A percentile compares a stretch with the other conserved stretches of the same genome.
Evolutionary conservation across 2,329 filamentous ascomycete species (phyloP).

Genomic region (Uncinocarpus reesii): DNA sequence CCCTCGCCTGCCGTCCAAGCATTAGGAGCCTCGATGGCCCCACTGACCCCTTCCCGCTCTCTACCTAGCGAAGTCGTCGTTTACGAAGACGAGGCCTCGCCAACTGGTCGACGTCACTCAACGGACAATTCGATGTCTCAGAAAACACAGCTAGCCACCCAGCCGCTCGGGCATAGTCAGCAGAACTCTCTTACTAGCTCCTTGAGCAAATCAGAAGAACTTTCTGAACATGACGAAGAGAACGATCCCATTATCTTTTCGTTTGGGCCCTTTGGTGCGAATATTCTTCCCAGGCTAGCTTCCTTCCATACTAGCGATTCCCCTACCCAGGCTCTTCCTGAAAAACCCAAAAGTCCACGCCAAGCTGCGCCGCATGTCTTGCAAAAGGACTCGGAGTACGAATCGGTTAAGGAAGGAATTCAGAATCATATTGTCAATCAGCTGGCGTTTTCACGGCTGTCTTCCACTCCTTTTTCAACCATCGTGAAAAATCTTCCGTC

Average conservation of each 20-base stretch:
- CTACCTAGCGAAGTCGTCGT: constrained; percentile 44
- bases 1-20: constrained; percentile 49
- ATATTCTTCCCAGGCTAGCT: constrained; percentile 71
- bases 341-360: constrained; percentile 24
- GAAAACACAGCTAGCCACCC: constrained; percentile 27
- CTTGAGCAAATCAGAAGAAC: constrained; percentile 46
- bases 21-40: constrained; percentile 34
- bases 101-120: constrained; percentile 37
- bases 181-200: constrained; percentile 28
- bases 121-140: constrained; percentile 24
- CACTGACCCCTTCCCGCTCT: constrained; percentile 36
- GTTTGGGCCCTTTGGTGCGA: constrained; percentile 80
- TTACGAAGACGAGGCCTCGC: constrained; percentile 60
- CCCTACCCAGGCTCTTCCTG: constrained; percentile 41
- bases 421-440: constrained; percentile 88
- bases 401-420: constrained; percentile 23
- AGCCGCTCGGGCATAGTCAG: constrained; percentile 24
- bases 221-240: constrained; percentile 77
- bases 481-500: constrained; percentile 77
- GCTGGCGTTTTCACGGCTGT: constrained; percentile 83
- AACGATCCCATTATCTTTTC: constrained; percentile 90
- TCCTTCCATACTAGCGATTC: constrained; percentile 60
- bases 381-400: constrained; percentile 18
- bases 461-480: constrained; percentile 79
- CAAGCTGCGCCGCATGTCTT: constrained; percentile 20